These are phyloP conservation scores for Umbilicus rupestris DNA, from an alignment of 164 flowering plant species.

Conservation along the genomic window DNA sequence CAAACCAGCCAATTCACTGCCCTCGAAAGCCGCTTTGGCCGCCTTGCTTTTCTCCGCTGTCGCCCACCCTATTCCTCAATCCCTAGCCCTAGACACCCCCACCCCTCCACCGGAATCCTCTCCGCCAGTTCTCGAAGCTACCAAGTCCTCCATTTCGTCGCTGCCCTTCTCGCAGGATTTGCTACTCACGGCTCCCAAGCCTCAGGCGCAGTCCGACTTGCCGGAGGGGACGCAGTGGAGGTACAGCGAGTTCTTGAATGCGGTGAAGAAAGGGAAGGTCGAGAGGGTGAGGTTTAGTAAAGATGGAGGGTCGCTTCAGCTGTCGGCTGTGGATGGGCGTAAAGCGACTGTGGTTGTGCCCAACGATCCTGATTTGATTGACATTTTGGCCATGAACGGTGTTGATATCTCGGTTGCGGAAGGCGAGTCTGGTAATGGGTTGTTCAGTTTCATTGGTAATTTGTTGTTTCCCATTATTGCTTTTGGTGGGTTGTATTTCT, in stretches of 20 bases:
- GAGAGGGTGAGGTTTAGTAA: constrained; percentile 90
- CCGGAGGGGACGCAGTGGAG: constrained; percentile 93
- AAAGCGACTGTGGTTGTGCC: constrained; percentile 77
- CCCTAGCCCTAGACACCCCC: constrained; percentile 42
- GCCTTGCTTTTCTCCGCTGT: constrained; percentile 53
- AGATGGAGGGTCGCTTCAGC: constrained; percentile 77
- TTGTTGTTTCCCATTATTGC: constrained; percentile 72
- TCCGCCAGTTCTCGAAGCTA: constrained; percentile 44
- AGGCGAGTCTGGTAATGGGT: constrained; percentile 83
- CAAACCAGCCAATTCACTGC: constrained; percentile 14
- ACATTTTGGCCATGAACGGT: constrained; percentile 93
- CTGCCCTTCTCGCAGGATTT: constrained; percentile 56
- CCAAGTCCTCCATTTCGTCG: constrained; percentile 28
- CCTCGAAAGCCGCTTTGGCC: constrained; percentile 50
- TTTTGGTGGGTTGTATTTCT: constrained; percentile 74
- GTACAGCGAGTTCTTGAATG: constrained; percentile 90
- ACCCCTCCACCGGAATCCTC: constrained; percentile 21
- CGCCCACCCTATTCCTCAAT: constrained; percentile 29
- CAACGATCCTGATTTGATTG: constrained; percentile 88
- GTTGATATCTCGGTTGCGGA: constrained; percentile 95
- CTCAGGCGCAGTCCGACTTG: constrained; percentile 52
- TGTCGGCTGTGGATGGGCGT: constrained; percentile 85
- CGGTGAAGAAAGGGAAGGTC: constrained; percentile 90
- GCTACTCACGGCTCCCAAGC: constrained; percentile 58
- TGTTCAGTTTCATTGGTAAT: constrained; percentile 67